Evolutionary conservation across 176 grass and related monocot species (phyloP).

Genomic region (Triticum urartu): DNA sequence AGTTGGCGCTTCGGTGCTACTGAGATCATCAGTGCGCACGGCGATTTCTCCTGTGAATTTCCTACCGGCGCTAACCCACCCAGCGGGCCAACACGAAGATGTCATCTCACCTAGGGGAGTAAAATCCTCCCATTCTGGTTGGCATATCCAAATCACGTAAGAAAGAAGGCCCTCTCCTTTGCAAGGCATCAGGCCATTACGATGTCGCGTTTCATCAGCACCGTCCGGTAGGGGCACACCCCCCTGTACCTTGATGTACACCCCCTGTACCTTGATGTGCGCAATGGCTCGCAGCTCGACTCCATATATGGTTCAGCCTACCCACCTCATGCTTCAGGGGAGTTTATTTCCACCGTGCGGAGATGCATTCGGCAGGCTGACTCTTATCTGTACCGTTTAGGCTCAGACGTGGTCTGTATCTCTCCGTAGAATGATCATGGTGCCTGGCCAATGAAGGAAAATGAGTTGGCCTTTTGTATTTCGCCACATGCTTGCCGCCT

Average conservation of each 20-base stretch:
- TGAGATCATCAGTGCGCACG: not conserved
- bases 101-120: not conserved
- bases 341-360: not conserved
- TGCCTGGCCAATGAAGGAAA: not conserved
- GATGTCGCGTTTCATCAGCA: constrained; percentile 7
- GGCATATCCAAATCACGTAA: constrained; percentile 32
- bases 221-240: not conserved
- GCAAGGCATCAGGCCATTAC: constrained; percentile 24
- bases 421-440: not conserved
- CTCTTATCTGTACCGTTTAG: not conserved
- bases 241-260: not conserved
- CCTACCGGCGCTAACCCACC: not conserved
- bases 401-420: not conserved
- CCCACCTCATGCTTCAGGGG: not conserved
- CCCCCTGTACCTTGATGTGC: not conserved
- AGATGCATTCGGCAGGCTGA: not conserved
- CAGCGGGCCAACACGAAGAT: not conserved
- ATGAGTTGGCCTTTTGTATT: not conserved
- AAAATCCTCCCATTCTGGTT: constrained; percentile 28
- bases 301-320: not conserved
- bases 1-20: not conserved
- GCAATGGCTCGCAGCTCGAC: not conserved
- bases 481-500: not conserved
- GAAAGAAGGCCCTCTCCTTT: not conserved
- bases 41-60: not conserved